A percentile compares a stretch with the other conserved stretches of the same genome.
phyloP scores from a whole-genome alignment of 805 yeast species.

The Schwanniomyces occidentalis region DNA sequence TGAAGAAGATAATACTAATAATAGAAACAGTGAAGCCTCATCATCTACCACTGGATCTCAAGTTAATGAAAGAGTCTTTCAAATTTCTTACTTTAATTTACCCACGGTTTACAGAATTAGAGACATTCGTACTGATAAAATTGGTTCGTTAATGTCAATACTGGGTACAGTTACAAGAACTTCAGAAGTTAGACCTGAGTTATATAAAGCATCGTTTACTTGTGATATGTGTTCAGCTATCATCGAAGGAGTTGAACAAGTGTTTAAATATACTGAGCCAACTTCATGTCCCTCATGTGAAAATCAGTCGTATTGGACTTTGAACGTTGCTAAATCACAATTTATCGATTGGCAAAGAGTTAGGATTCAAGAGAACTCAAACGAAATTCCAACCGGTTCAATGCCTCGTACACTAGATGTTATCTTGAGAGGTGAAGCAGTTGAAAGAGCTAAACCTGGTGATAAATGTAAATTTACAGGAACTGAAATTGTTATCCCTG shows the following conservation, averaged over 20 bases:
- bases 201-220: slow-evolving; percentile 80
- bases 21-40: slow-evolving; percentile 29
- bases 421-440: slow-evolving; percentile 88
- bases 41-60: slow-evolving; percentile 46
- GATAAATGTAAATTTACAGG: slow-evolving; percentile 94
- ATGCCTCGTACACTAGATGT: slow-evolving; percentile 98
- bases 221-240: slow-evolving; percentile 87
- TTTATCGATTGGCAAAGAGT: slow-evolving; percentile 97
- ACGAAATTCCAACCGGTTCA: slow-evolving; percentile 95
- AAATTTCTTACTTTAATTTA: slow-evolving; percentile 83
- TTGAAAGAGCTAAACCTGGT: slow-evolving; percentile 96
- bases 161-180: slow-evolving; percentile 96
- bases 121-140: slow-evolving; percentile 84
- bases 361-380: slow-evolving; percentile 93
- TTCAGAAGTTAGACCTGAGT: slow-evolving; percentile 93
- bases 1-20: slow-evolving; percentile 21
- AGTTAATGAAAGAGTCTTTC: slow-evolving; percentile 73
- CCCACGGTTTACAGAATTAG: slow-evolving; percentile 83
- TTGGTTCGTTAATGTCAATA: slow-evolving; percentile 80
- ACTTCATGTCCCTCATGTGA: slow-evolving; percentile 88
- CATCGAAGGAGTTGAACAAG: slow-evolving; percentile 88
- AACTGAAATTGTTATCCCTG: slow-evolving; percentile 92
- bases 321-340: slow-evolving; percentile 78
- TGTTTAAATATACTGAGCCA: slow-evolving; percentile 92
- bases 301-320: slow-evolving; percentile 82